Evolutionary conservation across 2,329 filamentous ascomycete species (phyloP), one percentile per base, ranked within the genome.

Genomic region (Alternaria viburni): DNA sequence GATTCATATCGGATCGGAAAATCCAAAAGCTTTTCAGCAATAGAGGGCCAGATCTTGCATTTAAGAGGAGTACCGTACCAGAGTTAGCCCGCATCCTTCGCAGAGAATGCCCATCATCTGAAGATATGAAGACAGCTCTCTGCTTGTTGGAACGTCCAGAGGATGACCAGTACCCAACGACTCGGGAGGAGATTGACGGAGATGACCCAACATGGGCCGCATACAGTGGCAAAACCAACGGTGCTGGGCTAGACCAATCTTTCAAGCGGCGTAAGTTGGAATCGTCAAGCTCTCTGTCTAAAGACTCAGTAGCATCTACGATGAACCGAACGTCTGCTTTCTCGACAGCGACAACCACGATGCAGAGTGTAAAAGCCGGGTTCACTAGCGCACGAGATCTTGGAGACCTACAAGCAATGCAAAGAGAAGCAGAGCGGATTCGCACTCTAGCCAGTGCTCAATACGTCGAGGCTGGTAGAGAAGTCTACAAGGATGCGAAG

Each of bases 61-160:
- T 97, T 52, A 85, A 89, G 36, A 84, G 87, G 32, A 81, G 83
- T 1, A 83, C 89, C 1, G 84, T 96, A 11, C 84, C 86, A 43
- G 87, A 88, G 28, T 86, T 96, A 8, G 90, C 91, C 5, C 88
- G 85, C 52, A 95, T 97, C 17, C 82, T 97, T 5, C 81, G 86
- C 7, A 86, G 92, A 61, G 78, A 83, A 1, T 85, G 88, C 36
- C 91, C 92, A 10, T 79, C 84, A 1, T 81, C 87, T 32, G 52
- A 51, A 11, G 65, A 72, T 19, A 67, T 78, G 19, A 63, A 72
- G n/a, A 57, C 62, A 36, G 74, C 74, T 25, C 70, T 64, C 17
- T 61, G 46, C 15, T 54, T 66, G 2, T 46, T 79, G 3, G 77
- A 80, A 44, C 68, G 70, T 10, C 54, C 70, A 4, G 79, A 81